Evolutionary conservation across 2,329 filamentous ascomycete genomes (phyloP), one percentile per base, ranked within the genome.

Genomic region (Penicillium sp.): DNA sequence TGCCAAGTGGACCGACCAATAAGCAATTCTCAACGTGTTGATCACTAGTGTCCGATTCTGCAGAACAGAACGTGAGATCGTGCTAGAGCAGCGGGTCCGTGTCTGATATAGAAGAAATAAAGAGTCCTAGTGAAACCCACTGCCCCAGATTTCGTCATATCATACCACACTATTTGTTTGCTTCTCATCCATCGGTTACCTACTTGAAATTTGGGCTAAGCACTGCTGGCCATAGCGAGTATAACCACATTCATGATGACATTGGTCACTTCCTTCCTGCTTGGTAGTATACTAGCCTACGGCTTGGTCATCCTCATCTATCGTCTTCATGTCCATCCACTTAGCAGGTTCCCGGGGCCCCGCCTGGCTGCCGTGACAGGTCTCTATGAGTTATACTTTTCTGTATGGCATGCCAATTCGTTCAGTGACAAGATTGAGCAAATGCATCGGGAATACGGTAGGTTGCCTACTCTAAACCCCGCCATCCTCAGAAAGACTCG

Each of bases 221-320:
- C n/a, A 6, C 6, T 36, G 22, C 31, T 28, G 11, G 5, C 13
- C 18, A 10, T n/a, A 14, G 8, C n/a, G 22, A 10, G 11, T 3
- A 18, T 23, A 6, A 14, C 28, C 13, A 9, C 9, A 6, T 27
- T 35, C 29, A 48, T 10, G 6, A 37, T 27, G 34, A 49, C 23
- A 20, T 56, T 58, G 56, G 43, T 56, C 35, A 40, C 31, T n/a
- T 57, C 18, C 23, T 58, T 59, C 32, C 24, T 58, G 4, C 27
- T 58, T 6, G 57, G 57, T n/a, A 58, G 56, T 42, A 37, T 47
- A 4, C 16, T 59, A 39, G 49, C 57, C 42, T 58, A 58, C 34
- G 42, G 41, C 35, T 35, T 58, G 24, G 48, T 57, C 22, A 51
- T 49, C 31, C 24, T 40, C n/a, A 26, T 59, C 23, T 58, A 58